A percentile compares a stretch with the other conserved stretches of the same genome.
phyloP scores from a whole-genome alignment of 108 stramenopile species.

The Cyclotella baltica region DNA sequence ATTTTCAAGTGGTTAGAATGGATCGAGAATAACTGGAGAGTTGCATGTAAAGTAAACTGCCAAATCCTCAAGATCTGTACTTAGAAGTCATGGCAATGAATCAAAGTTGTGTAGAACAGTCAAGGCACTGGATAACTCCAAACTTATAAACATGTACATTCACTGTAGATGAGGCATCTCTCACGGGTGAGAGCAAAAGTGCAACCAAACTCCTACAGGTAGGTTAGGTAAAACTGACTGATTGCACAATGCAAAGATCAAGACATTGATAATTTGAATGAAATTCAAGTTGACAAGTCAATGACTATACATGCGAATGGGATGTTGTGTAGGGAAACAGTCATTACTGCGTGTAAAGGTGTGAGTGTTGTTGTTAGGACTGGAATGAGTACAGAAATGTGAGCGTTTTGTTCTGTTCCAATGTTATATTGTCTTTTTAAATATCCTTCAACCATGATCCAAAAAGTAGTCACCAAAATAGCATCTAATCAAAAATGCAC shows the following conservation, averaged over 20 bases:
- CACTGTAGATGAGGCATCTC: slow-evolving; percentile 76
- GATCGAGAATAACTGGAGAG: too few relatives aligned
- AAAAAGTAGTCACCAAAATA: slow-evolving; percentile 81
- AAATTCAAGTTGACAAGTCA: slow-evolving; percentile 52
- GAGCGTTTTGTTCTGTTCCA: slow-evolving; percentile 53
- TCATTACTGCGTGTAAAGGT: slow-evolving; percentile 90
- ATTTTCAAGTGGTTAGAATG: too few relatives aligned
- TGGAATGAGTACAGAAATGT: slow-evolving; percentile 96
- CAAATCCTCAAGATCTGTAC: too few relatives aligned
- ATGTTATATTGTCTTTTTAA: background rate
- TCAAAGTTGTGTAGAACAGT: too few relatives aligned
- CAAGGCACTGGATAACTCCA: too few relatives aligned
- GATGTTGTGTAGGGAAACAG: slow-evolving; percentile 95
- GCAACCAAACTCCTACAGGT: slow-evolving; percentile 74
- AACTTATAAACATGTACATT: slow-evolving; percentile 71
- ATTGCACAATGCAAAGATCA: slow-evolving; percentile 37
- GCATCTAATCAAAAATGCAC: slow-evolving; percentile 62
- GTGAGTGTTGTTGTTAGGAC: slow-evolving; percentile 91
- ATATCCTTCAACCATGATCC: slow-evolving; percentile 58
- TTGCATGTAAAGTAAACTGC: too few relatives aligned
- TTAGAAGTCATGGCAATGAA: slow-evolving; percentile 86
- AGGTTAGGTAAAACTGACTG: slow-evolving; percentile 51
- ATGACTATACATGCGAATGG: slow-evolving; percentile 58
- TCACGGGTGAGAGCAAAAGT: slow-evolving; percentile 89
- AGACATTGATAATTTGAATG: slow-evolving; percentile 52